phyloP scores from a whole-genome alignment of 331 rosid species.

The Acacia concinna region DNA sequence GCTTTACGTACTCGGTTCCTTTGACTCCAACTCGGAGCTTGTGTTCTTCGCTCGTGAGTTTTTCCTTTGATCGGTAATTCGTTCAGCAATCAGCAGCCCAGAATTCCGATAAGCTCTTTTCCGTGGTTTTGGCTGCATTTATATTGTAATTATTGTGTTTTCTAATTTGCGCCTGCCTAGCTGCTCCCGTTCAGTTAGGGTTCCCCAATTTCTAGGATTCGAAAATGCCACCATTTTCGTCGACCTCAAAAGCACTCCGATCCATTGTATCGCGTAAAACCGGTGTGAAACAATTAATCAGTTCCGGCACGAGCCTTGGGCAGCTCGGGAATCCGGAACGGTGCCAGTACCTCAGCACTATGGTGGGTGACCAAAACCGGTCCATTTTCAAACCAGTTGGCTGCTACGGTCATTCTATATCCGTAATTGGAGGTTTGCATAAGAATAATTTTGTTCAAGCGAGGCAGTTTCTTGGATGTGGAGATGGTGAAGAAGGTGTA shows the following conservation, averaged over 20 bases:
- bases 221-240: conserved; percentile 71
- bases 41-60: neutral
- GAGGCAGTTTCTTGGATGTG: conserved; percentile 79
- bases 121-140: neutral
- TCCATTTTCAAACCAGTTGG: conserved; percentile 33
- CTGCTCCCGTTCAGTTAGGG: conserved; percentile 16
- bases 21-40: conserved; percentile 4
- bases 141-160: neutral
- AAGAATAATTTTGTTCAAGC: conserved; percentile 38
- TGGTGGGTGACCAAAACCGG: conserved; percentile 38
- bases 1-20: conserved; percentile 17
- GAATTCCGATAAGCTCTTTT: neutral
- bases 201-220: conserved; percentile 16
- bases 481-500: conserved; percentile 84
- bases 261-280: conserved; percentile 48
- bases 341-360: conserved; percentile 42
- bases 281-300: conserved; percentile 39
- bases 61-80: neutral
- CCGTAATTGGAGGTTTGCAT: conserved; percentile 17
- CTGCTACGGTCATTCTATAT: conserved; percentile 22
- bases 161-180: conserved; percentile 7
- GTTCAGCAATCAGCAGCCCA: neutral
- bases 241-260: conserved; percentile 56
- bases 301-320: conserved; percentile 30
- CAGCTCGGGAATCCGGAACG: conserved; percentile 23